Conservation (phyloP, 1,284 basidiomycete genomes). For the Amylostereum chailletii region DNA sequence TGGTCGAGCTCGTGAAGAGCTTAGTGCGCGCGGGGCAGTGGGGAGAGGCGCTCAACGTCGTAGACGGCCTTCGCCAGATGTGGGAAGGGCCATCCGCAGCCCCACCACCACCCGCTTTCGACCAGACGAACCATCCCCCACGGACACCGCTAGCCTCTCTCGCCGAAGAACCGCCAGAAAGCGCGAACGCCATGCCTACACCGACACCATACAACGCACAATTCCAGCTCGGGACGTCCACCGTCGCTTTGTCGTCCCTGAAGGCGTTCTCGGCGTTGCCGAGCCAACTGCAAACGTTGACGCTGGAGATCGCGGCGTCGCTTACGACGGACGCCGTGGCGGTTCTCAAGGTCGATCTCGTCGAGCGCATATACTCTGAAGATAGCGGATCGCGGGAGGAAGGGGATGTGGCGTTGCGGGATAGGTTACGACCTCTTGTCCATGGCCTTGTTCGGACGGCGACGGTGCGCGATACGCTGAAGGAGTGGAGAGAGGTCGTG, state of each 20-base stretch:
- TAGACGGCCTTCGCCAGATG: conserved; percentile 66
- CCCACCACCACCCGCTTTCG: background rate
- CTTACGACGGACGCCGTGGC: conserved; percentile 74
- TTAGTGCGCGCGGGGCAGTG: conserved; percentile 79
- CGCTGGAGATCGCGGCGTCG: conserved; percentile 65
- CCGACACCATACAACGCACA: conserved; percentile 6
- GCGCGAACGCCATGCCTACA: conserved; percentile 6
- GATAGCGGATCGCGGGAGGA: conserved; percentile 17
- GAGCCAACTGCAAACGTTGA: conserved; percentile 53
- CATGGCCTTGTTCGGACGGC: conserved; percentile 71
- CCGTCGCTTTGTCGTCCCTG: conserved; percentile 50
- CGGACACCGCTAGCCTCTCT: conserved; percentile 19
- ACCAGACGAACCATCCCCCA: background rate
- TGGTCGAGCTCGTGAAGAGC: conserved; percentile 59
- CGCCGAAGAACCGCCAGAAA: conserved; percentile 23
- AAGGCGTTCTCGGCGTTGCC: conserved; percentile 68
- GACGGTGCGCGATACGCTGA: conserved; percentile 60
- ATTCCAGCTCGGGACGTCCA: conserved; percentile 11
- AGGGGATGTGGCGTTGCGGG: conserved; percentile 35
- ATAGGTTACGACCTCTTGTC: conserved; percentile 64
- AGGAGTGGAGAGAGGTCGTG: conserved; percentile 74
- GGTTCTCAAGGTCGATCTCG: conserved; percentile 62
- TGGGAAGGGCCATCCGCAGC: conserved; percentile 35
- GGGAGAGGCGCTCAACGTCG: conserved; percentile 71
- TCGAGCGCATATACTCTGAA: conserved; percentile 34